Percentiles rank a stretch among this genome's conserved stretches.
These are phyloP conservation scores for Stephania cephalantha DNA, from an alignment of 164 flowering plant species.

Conservation along the genomic window DNA sequence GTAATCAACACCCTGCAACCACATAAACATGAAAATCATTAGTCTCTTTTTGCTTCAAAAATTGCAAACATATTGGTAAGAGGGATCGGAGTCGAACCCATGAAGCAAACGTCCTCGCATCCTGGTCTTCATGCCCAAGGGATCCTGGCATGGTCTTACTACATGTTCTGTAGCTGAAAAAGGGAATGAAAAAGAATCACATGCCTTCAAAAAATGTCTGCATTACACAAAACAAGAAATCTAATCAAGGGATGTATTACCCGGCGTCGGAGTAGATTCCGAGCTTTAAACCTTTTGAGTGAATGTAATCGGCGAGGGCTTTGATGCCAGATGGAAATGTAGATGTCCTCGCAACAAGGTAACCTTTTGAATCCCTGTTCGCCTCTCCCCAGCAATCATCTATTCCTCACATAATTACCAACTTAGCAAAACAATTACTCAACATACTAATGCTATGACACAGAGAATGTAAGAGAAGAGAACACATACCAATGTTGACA, in stretches of 20 bases:
- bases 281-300: slow-evolving; percentile 37
- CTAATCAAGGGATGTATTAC: slow-evolving; percentile 13
- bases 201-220: background rate
- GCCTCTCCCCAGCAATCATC: slow-evolving; percentile 60
- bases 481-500: slow-evolving; percentile 30
- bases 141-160: slow-evolving; percentile 52
- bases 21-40: slow-evolving; percentile 4
- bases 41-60: background rate
- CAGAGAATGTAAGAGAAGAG: background rate
- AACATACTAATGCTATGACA: background rate
- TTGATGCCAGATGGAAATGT: slow-evolving; percentile 55
- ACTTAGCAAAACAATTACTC: background rate
- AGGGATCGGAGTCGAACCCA: slow-evolving; percentile 34
- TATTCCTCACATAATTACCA: slow-evolving; percentile 1
- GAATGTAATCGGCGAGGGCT: slow-evolving; percentile 45
- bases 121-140: slow-evolving; percentile 46
- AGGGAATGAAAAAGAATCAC: background rate
- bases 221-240: background rate
- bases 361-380: slow-evolving; percentile 25
- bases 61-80: background rate
- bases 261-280: slow-evolving; percentile 52
- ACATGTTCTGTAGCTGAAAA: slow-evolving; percentile 34
- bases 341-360: slow-evolving; percentile 27
- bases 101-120: slow-evolving; percentile 42
- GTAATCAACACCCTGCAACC: slow-evolving; percentile 38